Evolutionary conservation across 1,284 basidiomycete species (phyloP).

Genomic region (Afroboletus lepidellus): DNA sequence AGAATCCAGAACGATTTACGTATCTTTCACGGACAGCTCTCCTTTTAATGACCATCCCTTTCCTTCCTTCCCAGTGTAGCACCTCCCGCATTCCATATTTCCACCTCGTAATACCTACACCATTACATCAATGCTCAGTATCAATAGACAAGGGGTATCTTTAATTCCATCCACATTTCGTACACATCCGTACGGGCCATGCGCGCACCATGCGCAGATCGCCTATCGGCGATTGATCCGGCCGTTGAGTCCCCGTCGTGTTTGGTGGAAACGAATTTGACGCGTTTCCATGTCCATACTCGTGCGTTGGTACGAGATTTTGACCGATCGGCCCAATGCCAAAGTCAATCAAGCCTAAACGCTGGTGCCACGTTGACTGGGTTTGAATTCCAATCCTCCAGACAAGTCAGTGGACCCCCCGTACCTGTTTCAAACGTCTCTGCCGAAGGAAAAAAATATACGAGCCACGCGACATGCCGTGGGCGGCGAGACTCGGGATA

Average conservation of each 20-base stretch:
- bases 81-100: constrained; percentile 24
- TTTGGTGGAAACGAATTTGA: constrained; percentile 21
- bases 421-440: constrained; percentile 25
- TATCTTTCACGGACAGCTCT: constrained; percentile 24
- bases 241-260: constrained; percentile 6
- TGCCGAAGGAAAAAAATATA: constrained; percentile 4
- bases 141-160: constrained; percentile 22
- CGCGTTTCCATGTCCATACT: constrained; percentile 21
- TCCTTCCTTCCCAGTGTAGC: constrained; percentile 20
- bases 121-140: constrained; percentile 23
- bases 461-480: constrained; percentile 22
- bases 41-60: constrained; percentile 22
- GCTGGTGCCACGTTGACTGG: constrained; percentile 20
- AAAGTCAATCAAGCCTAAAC: constrained; percentile 30
- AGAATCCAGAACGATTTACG: constrained; percentile 27
- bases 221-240: constrained; percentile 23
- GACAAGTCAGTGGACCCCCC: not conserved
- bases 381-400: constrained; percentile 18
- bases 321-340: constrained; percentile 18
- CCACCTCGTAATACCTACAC: constrained; percentile 28
- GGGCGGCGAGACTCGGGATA: constrained; percentile 12
- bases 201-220: constrained; percentile 11
- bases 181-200: constrained; percentile 1
- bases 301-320: not conserved
- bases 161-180: constrained; percentile 17